Evolutionary conservation across 2,329 filamentous ascomycete species (phyloP).

Genomic region (Claviceps quebecensis): DNA sequence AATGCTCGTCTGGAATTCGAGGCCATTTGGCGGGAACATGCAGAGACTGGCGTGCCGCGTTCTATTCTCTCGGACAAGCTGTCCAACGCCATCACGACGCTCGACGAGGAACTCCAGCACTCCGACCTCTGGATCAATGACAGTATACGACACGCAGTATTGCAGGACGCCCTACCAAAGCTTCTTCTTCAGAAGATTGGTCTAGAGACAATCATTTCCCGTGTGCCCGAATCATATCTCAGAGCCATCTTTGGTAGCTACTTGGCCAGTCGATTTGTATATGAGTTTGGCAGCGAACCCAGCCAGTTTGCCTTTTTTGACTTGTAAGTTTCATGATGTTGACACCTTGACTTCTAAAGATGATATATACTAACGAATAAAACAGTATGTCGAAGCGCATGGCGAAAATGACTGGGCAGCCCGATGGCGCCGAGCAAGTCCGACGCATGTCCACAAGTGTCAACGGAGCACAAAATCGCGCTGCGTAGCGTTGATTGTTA

Average conservation of each 20-base stretch:
- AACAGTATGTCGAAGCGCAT: conserved; percentile 53
- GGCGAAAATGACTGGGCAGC: conserved; percentile 26
- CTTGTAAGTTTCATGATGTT: conserved; percentile 53
- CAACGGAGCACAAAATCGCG: background rate
- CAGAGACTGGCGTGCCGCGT: conserved; percentile 62
- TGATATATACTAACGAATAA: background rate
- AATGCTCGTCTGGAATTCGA: conserved; percentile 94
- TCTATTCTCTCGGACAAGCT: conserved; percentile 87
- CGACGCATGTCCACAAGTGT: conserved; percentile 14
- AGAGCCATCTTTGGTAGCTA: conserved; percentile 93
- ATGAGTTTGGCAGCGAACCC: conserved; percentile 82
- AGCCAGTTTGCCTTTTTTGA: conserved; percentile 98
- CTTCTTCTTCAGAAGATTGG: conserved; percentile 81
- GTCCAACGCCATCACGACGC: conserved; percentile 82
- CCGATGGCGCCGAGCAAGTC: conserved; percentile 14
- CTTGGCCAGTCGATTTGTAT: conserved; percentile 88
- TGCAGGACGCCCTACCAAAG: conserved; percentile 73
- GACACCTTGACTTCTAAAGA: background rate
- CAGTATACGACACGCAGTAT: conserved; percentile 60
- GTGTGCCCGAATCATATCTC: conserved; percentile 85
- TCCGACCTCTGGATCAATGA: conserved; percentile 84
- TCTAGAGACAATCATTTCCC: conserved; percentile 69
- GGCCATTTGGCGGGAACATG: conserved; percentile 92
- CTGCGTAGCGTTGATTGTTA: background rate
- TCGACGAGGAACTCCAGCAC: conserved; percentile 91